These are phyloP conservation scores for Choiromyces venosus DNA, from an alignment of 495 filamentous ascomycete species.

Conservation along the genomic window DNA sequence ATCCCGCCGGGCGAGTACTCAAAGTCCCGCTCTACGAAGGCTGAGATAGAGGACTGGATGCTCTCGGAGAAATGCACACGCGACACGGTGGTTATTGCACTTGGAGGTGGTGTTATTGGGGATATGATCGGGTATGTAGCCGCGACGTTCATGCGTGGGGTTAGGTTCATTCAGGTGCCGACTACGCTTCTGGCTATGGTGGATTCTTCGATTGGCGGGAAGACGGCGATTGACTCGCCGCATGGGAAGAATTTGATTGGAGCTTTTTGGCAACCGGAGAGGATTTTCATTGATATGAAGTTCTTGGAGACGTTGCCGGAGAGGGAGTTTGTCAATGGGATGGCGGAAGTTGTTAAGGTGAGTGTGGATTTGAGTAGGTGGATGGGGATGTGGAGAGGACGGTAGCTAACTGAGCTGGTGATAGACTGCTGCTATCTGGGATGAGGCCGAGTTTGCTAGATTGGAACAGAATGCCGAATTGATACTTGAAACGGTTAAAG, in stretches of 20 bases:
- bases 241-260: conserved; percentile 95
- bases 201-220: conserved; percentile 95
- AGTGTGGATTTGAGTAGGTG: not conserved
- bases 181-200: conserved; percentile 96
- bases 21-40: conserved; percentile 88
- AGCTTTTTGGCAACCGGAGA: conserved; percentile 90
- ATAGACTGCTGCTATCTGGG: conserved; percentile 88
- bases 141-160: conserved; percentile 95
- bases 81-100: conserved; percentile 88
- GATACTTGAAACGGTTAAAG: conserved; percentile 66
- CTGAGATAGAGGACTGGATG: conserved; percentile 97
- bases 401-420: conserved; percentile 12
- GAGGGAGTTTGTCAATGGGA: conserved; percentile 95
- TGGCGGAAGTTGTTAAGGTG: conserved; percentile 93
- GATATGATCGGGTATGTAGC: conserved; percentile 97
- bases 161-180: conserved; percentile 92
- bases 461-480: conserved; percentile 72
- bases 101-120: conserved; percentile 96
- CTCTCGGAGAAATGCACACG: conserved; percentile 82
- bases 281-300: conserved; percentile 87
- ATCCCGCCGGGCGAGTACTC: conserved; percentile 89
- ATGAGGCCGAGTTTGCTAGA: conserved; percentile 77
- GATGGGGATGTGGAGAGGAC: not conserved
- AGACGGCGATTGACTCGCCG: conserved; percentile 97
- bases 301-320: conserved; percentile 89